Evolutionary conservation across 805 yeast genomes (phyloP).

Genomic region (Blastobotrys parvus): DNA sequence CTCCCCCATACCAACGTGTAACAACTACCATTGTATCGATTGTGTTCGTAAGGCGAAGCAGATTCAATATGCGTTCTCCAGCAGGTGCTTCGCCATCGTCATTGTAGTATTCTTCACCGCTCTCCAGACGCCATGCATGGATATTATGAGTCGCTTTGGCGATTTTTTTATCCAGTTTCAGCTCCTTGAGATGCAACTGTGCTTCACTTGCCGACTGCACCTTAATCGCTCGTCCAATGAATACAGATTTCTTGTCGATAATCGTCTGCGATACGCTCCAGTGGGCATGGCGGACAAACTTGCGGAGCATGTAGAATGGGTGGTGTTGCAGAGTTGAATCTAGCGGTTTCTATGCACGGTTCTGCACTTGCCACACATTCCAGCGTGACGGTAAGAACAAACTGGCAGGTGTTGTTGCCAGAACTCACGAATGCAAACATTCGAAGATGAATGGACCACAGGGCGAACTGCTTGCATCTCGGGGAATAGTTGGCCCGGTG

Average conservation of each 20-base stretch:
- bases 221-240: constrained; percentile 63
- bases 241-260: constrained; percentile 76
- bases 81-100: constrained; percentile 98
- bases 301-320: too few species aligned
- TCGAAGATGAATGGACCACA: too few species aligned
- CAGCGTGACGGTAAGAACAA: too few species aligned
- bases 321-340: too few species aligned
- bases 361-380: too few species aligned
- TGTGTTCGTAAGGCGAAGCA: constrained; percentile 56
- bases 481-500: too few species aligned
- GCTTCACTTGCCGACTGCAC: constrained; percentile 68
- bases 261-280: constrained; percentile 78
- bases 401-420: too few species aligned
- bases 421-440: too few species aligned
- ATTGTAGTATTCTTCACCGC: constrained; percentile 63
- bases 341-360: too few species aligned
- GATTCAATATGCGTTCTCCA: constrained; percentile 75
- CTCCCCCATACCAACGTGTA: constrained; percentile 90
- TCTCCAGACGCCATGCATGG: constrained; percentile 77
- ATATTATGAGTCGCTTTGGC: constrained; percentile 69
- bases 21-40: constrained; percentile 83
- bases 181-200: constrained; percentile 36
- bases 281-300: too few species aligned
- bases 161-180: constrained; percentile 52
- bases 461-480: too few species aligned